Conservation (phyloP, 164 flowering plant genomes). For the Akebia trifoliata region DNA sequence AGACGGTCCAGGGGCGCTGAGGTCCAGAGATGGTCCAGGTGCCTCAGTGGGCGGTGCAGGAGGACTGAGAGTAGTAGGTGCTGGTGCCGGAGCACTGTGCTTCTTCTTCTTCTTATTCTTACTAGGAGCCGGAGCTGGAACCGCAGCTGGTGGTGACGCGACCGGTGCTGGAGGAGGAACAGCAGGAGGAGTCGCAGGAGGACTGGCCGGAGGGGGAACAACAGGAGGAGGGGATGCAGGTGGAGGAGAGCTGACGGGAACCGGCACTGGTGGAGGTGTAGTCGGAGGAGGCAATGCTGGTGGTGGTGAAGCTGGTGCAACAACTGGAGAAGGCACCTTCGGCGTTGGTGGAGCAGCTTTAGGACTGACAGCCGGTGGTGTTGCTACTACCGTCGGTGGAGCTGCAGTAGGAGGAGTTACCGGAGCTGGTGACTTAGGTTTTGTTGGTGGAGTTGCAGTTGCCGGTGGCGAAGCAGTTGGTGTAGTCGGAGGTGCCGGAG, state of each 20-base stretch:
- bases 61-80: constrained; percentile 20
- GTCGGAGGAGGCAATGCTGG: constrained; percentile 26
- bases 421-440: constrained; percentile 12
- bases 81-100: constrained; percentile 28
- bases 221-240: constrained; percentile 24
- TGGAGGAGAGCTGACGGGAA: constrained; percentile 25
- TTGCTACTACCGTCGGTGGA: constrained; percentile 15
- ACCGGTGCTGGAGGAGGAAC: constrained; percentile 17
- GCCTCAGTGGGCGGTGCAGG: constrained; percentile 35
- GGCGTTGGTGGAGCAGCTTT: constrained; percentile 14
- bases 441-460: constrained; percentile 7
- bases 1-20: constrained; percentile 24
- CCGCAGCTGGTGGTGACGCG: constrained; percentile 24
- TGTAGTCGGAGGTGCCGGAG: constrained; percentile 21
- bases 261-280: constrained; percentile 23
- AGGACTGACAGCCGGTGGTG: constrained; percentile 15
- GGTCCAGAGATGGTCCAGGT: constrained; percentile 27
- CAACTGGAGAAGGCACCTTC: constrained; percentile 20
- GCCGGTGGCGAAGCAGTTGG: constrained; percentile 21
- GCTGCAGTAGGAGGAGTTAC: constrained; percentile 10
- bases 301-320: constrained; percentile 19
- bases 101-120: constrained; percentile 22
- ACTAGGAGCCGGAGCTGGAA: constrained; percentile 41
- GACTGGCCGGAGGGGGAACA: constrained; percentile 20
- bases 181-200: constrained; percentile 21